Base-by-base conservation (phyloP, 768 basidiomycete genomes). In the Collybiopsis luxurians region DNA sequence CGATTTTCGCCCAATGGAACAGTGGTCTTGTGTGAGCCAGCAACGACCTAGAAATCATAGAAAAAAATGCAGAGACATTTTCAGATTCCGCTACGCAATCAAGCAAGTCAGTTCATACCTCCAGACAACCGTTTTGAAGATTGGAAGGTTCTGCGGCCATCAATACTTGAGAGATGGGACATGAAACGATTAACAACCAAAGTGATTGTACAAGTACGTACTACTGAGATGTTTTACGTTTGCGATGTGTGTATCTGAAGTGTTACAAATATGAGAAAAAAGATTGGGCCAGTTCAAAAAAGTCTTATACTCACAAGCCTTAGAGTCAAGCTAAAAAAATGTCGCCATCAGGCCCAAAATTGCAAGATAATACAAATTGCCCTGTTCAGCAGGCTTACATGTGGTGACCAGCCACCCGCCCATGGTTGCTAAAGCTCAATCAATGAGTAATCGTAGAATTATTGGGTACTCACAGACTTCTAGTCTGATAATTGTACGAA, bases 141-240 rank as follows among this genome's bases (percentile, higher is more conserved):
- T 59, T 62, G 23, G 59, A 55, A 3, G 61, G 34, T 17, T 62
- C 59, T 11, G 58, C 56, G 5, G 59, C 53, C 12, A 62, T 62
- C 44, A 60, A 48, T 1, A 62, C 59, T 42, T 46, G 53, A 38
- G 3, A 7, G 51, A 49, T 34, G 26, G 19, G 26, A 44, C 31
- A n/a, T 27, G 36, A 36, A 10, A 43, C 9, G 19, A 34, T 12
- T 23, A 10, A 44, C 4, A 4, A 2, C 30, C 15, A 21, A 4
- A 30, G 46, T 19, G 3, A 19, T 17, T 1, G 40, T 40, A 10
- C 26, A n/a, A n/a, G n/a, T n/a, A 23, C 57, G 13, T 21, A 60
- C 61, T 39, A 4, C 53, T 40, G 1, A 62, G 47, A 30, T 49
- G 59, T 36, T 51, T 57, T 21, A 57, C 44, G 40, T 60, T 53